phyloP scores from a whole-genome alignment of 2,329 filamentous ascomycete genomes.

The Alternaria dauci region DNA sequence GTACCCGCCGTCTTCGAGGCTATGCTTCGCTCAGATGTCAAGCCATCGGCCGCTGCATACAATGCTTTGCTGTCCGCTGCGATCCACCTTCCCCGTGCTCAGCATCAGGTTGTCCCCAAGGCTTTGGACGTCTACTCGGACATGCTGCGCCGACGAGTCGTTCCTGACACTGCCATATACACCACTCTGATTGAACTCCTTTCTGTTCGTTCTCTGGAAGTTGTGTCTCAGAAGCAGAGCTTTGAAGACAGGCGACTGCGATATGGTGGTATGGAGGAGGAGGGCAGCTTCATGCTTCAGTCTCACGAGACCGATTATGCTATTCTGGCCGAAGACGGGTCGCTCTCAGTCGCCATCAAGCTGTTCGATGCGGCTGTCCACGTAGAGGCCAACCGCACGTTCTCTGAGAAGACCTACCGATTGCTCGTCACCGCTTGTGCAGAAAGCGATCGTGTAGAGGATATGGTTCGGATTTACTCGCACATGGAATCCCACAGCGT shows the following conservation, averaged over 20 bases:
- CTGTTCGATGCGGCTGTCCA: conserved; percentile 80
- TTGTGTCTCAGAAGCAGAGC: conserved; percentile 73
- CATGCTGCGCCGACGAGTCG: conserved; percentile 87
- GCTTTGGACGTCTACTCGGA: conserved; percentile 95
- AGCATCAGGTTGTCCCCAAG: conserved; percentile 86
- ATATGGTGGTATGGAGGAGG: conserved; percentile 84
- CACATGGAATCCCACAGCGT: conserved; percentile 86
- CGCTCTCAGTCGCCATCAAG: conserved; percentile 83
- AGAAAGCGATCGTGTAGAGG: conserved; percentile 77
- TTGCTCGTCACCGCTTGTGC: conserved; percentile 88
- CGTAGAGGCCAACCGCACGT: conserved; percentile 66
- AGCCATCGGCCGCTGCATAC: conserved; percentile 86
- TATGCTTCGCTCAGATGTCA: conserved; percentile 82
- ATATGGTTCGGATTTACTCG: conserved; percentile 90
- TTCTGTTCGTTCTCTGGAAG: conserved; percentile 80
- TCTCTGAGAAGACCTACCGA: conserved; percentile 84
- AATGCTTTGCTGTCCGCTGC: conserved; percentile 88
- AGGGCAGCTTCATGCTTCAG: conserved; percentile 85
- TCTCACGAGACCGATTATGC: conserved; percentile 88
- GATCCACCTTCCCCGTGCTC: conserved; percentile 79
- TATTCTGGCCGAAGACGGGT: conserved; percentile 86
- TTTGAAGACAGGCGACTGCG: conserved; percentile 84
- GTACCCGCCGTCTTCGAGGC: conserved; percentile 91
- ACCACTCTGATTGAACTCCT: conserved; percentile 85
- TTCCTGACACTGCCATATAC: conserved; percentile 85